Evolutionary conservation across 1,139 yeast genomes (phyloP).

Genomic region (Taphrina wiesneri): DNA sequence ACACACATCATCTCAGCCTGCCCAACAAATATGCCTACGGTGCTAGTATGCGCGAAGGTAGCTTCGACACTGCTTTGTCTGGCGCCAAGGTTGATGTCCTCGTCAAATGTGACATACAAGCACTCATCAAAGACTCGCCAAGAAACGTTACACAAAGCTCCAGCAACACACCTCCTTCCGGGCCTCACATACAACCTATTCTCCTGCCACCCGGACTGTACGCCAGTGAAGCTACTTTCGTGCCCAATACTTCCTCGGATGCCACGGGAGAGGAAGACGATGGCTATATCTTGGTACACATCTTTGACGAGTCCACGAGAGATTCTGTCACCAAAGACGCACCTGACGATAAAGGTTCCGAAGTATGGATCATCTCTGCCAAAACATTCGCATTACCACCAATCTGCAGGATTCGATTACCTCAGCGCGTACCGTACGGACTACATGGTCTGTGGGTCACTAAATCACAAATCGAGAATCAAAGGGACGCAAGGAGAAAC

Average conservation of each 20-base stretch:
- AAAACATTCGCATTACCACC: slow-evolving; percentile 20
- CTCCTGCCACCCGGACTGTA: slow-evolving; percentile 23
- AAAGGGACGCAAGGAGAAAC: slow-evolving; percentile 11
- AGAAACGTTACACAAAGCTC: slow-evolving; percentile 6
- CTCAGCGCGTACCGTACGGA: slow-evolving; percentile 34
- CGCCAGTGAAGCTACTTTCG: slow-evolving; percentile 33
- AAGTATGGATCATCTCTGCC: slow-evolving; percentile 32
- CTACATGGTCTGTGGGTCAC: slow-evolving; percentile 34
- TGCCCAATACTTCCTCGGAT: not conserved
- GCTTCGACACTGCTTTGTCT: slow-evolving; percentile 33
- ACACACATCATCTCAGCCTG: slow-evolving; percentile 21
- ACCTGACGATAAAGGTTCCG: slow-evolving; percentile 18
- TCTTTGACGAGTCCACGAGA: slow-evolving; percentile 23
- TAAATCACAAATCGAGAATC: slow-evolving; percentile 18
- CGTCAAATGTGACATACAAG: slow-evolving; percentile 30
- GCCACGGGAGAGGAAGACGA: slow-evolving; percentile 20
- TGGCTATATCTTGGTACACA: slow-evolving; percentile 26
- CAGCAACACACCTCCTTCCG: slow-evolving; percentile 19
- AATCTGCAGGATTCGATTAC: slow-evolving; percentile 13
- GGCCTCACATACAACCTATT: slow-evolving; percentile 8
- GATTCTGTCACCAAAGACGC: slow-evolving; percentile 26
- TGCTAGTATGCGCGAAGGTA: slow-evolving; percentile 28
- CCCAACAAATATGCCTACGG: slow-evolving; percentile 29
- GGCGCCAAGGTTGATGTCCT: slow-evolving; percentile 34
- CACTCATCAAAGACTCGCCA: slow-evolving; percentile 25